Conservation (phyloP, 305 asterid species). For the Stenogyne calaminthoides region DNA sequence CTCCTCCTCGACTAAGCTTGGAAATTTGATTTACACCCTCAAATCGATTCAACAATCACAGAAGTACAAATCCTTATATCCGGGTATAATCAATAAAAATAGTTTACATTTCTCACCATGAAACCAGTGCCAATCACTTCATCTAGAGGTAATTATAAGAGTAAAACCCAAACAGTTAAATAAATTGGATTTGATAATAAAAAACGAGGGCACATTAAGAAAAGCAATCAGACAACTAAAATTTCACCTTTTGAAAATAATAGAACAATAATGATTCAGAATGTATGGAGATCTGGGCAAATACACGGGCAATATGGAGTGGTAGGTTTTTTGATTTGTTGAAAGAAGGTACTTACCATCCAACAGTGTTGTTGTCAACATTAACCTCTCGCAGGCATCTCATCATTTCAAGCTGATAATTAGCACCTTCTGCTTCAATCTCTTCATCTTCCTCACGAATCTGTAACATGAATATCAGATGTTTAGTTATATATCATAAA, state of each 20-base stretch:
- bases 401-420: slow-evolving; percentile 99
- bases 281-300: background rate
- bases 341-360: slow-evolving; percentile 55
- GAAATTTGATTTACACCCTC: background rate
- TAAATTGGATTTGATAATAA: background rate
- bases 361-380: slow-evolving; percentile 97
- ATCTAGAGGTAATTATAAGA: background rate
- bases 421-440: slow-evolving; percentile 95
- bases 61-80: background rate
- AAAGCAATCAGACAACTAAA: background rate
- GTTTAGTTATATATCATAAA: background rate
- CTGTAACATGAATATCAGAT: slow-evolving; percentile 34
- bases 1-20: background rate
- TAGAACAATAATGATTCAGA: background rate
- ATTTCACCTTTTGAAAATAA: background rate
- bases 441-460: slow-evolving; percentile 96
- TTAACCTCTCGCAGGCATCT: slow-evolving; percentile 96
- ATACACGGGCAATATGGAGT: background rate
- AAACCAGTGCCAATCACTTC: background rate
- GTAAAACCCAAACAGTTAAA: background rate
- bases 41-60: background rate
- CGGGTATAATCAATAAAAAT: background rate
- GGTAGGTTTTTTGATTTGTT: background rate
- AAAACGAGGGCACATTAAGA: background rate
- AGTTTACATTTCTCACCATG: background rate